Base-by-base conservation (phyloP, 2,329 filamentous ascomycete species). In the Penicillium sp. region DNA sequence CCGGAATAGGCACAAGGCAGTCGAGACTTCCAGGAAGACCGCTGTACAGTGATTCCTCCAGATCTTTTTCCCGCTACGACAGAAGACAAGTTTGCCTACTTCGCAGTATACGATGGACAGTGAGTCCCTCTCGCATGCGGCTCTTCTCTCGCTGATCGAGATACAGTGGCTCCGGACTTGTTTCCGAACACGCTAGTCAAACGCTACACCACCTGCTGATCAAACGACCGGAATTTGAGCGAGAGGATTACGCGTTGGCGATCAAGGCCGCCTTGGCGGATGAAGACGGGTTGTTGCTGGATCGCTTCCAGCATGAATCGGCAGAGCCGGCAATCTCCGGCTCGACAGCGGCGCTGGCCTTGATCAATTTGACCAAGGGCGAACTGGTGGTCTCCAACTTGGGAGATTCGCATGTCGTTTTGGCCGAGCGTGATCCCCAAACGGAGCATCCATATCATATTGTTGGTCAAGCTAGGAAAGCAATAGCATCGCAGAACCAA, bases 71-170 rank as follows among this genome's bases (percentile, higher is more conserved):
- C 56, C 14, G 44, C 45, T 7, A 35, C 47, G 6, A 50, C 46
- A n/a, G 35, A 55, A 4, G 50, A 56, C 9, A 59, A 55, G 16
- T 32, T 64, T 26, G 56, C 53, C 7, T 55, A 56, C 20, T 59
- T 64, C 39, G 60, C 57, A 12, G 45, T 62, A 15, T 62, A 59
- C 40, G 60, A 64, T 32, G 60, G 60, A 35, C 60, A 64, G 60
- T 64, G 48, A 45, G 60, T 26, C 17, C 23, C 32, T 29, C 9
- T 27, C 6, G 10, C 6, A 13, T 11, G 4, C 10, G 25, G 9
- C 6, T n/a, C 6, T 6, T 6, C 25, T n/a, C 10, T n/a, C n/a
- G n/a, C n/a, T n/a, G n/a, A n/a, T n/a, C n/a, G 6, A 11, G 6
- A 12, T 29, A 11, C 26, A 64, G 60, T 51, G 60, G 60, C 18